Base-by-base conservation (phyloP, 2,329 filamentous ascomycete species). In the Aspergillus viridinutans region DNA sequence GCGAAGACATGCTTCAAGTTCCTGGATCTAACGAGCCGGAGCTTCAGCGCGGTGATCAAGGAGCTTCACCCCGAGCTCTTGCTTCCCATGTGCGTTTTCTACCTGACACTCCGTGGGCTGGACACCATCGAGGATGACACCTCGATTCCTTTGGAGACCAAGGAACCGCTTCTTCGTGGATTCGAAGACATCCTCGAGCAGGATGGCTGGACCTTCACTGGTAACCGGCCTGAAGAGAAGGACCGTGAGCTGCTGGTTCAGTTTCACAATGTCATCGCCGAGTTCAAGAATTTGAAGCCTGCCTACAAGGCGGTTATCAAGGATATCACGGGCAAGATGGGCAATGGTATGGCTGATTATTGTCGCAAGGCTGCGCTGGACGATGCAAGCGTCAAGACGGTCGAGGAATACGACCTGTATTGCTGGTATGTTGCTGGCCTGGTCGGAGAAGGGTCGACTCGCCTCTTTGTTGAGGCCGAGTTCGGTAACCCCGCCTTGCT, bases 121-220 rank as follows among this genome's bases (percentile, higher is more conserved):
- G 94, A 99, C 75, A 99, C 94, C n/a, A 90, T 99, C 59, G 94
- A 99, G 77, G 94, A 99, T 80, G 94, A 99, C 76, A 97, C 97
- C 86, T 96, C 92, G 4, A 88, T 99, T 59, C 81, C 88, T 2
- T 78, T 93, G 42, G 82, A 84, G 62, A 87, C 83, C 69, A 99
- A 99, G 79, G 89, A 95, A 70, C 91, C 92, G 1, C 76, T 97
- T 56, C 80, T 99, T 59, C 86, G 93, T 60, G 81, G 88, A 49
- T 99, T 99, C 75, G 81, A 95, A 71, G 78, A 88, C 55, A 82
- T 88, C 63, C 82, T 97, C 69, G 87, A 91, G 64, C 76, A 88
- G 62, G 90, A 96, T 63, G 92, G 91, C 53, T 99, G 94, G 94
- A 95, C 85, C 5, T 99, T 92, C 72, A 83, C 84, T 56, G 90